Percentiles rank a stretch among this genome's conserved stretches.
These are phyloP conservation scores for Macaranga tanarius DNA, from an alignment of 441 rosid genomes.

Conservation along the genomic window DNA sequence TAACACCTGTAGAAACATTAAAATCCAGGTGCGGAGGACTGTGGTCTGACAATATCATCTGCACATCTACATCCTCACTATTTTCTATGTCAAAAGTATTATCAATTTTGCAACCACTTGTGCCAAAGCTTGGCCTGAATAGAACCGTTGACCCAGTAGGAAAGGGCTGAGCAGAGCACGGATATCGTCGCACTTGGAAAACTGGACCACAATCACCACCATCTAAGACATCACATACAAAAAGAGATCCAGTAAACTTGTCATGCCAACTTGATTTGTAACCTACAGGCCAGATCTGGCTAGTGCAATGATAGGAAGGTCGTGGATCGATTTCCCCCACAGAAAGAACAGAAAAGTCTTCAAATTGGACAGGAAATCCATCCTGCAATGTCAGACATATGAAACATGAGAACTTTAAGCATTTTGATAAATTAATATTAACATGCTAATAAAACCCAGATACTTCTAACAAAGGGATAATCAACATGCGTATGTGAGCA, in stretches of 20 bases:
- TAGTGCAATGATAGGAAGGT: slow-evolving; percentile 41
- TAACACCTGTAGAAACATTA: slow-evolving; percentile 25
- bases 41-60: slow-evolving; percentile 38
- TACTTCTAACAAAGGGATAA: not conserved
- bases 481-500: not conserved
- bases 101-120: slow-evolving; percentile 18
- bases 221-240: slow-evolving; percentile 45
- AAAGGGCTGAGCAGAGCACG: slow-evolving; percentile 39
- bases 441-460: not conserved
- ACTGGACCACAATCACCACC: slow-evolving; percentile 60
- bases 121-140: slow-evolving; percentile 20
- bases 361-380: slow-evolving; percentile 55
- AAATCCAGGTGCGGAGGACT: slow-evolving; percentile 39
- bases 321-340: slow-evolving; percentile 49
- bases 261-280: slow-evolving; percentile 63
- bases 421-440: slow-evolving; percentile 3
- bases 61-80: slow-evolving; percentile 34
- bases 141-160: slow-evolving; percentile 47
- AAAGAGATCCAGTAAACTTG: slow-evolving; percentile 53
- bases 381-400: slow-evolving; percentile 35
- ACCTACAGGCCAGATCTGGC: slow-evolving; percentile 57
- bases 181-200: slow-evolving; percentile 47
- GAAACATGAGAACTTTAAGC: slow-evolving; percentile 20
- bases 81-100: slow-evolving; percentile 18
- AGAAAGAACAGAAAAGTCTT: slow-evolving; percentile 51